Evolutionary conservation across 2,329 filamentous ascomycete species (phyloP).

Genomic region (Epichloe aotearoae): DNA sequence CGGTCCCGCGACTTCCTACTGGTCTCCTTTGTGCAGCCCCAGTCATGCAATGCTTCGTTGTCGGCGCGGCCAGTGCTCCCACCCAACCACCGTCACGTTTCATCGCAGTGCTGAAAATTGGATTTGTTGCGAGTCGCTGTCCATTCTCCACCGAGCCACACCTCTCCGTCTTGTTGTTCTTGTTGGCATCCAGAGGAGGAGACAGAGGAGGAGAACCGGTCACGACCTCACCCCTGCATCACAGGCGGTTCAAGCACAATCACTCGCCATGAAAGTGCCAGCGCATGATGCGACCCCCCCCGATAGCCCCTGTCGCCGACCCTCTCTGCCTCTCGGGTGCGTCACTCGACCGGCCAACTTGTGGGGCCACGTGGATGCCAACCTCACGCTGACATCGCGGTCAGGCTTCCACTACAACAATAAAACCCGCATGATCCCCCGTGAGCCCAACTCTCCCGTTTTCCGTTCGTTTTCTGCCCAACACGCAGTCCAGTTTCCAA

Average conservation of each 20-base stretch:
- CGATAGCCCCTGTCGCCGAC: conserved; percentile 6
- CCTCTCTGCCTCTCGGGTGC: conserved; percentile 7
- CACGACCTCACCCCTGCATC: conserved; percentile 18
- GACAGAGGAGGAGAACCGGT: conserved; percentile 23
- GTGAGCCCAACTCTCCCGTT: conserved; percentile 24
- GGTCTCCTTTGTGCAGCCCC: background rate
- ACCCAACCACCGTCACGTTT: conserved; percentile 11
- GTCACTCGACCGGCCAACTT: conserved; percentile 9
- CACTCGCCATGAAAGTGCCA: conserved; percentile 28
- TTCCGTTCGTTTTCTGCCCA: conserved; percentile 23
- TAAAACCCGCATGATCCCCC: conserved; percentile 40
- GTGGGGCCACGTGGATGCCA: conserved; percentile 11
- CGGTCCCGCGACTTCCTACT: background rate
- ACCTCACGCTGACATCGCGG: conserved; percentile 8
- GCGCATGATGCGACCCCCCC: conserved; percentile 30
- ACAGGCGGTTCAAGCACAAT: conserved; percentile 22
- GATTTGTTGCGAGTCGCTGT: conserved; percentile 9
- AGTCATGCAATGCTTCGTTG: conserved; percentile 29
- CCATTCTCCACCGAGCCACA: conserved; percentile 23
- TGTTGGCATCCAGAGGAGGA: conserved; percentile 16
- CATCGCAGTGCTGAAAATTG: conserved; percentile 6
- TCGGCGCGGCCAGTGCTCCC: conserved; percentile 32
- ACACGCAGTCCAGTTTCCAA: conserved; percentile 12
- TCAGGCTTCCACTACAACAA: conserved; percentile 20
- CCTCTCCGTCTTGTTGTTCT: conserved; percentile 3